Conservation (phyloP, 768 basidiomycete species). For the Hygrocybe coccinea region DNA sequence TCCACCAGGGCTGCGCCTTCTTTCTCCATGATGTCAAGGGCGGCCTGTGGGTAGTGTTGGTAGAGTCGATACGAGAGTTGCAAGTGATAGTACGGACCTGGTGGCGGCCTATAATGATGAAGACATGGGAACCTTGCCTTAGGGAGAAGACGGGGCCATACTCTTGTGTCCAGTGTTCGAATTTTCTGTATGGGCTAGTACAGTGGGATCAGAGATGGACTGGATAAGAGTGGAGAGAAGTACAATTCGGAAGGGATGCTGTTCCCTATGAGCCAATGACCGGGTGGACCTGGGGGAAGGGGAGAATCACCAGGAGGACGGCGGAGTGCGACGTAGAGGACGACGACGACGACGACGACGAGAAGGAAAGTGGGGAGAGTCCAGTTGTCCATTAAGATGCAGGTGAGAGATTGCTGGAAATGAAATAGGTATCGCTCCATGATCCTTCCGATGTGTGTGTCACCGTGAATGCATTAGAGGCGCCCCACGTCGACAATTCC, state of each 20-base stretch:
- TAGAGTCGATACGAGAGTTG: slow-evolving; percentile 15
- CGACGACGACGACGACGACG: not conserved
- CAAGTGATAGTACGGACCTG: not conserved
- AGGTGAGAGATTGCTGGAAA: not conserved
- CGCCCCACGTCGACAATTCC: too few species aligned
- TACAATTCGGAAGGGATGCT: slow-evolving; percentile 39
- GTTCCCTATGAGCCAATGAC: slow-evolving; percentile 39
- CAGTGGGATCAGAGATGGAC: not conserved
- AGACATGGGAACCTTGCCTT: slow-evolving; percentile 42
- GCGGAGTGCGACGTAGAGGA: not conserved
- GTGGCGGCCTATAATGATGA: slow-evolving; percentile 46
- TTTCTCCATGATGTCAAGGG: slow-evolving; percentile 63
- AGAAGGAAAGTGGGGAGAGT: not conserved
- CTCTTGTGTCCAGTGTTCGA: slow-evolving; percentile 54
- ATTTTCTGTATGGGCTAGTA: slow-evolving; percentile 44
- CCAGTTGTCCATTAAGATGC: not conserved
- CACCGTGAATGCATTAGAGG: too few species aligned
- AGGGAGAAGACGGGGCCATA: slow-evolving; percentile 61
- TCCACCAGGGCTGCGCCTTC: slow-evolving; percentile 56
- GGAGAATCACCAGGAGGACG: slow-evolving; percentile 13
- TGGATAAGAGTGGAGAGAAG: slow-evolving; percentile 10
- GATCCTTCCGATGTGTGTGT: not conserved
- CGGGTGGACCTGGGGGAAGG: slow-evolving; percentile 43
- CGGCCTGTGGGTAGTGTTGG: slow-evolving; percentile 48
- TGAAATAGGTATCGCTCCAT: not conserved